Conservation (phyloP, 306 rosid genomes). For the Datisca glomerata region DNA sequence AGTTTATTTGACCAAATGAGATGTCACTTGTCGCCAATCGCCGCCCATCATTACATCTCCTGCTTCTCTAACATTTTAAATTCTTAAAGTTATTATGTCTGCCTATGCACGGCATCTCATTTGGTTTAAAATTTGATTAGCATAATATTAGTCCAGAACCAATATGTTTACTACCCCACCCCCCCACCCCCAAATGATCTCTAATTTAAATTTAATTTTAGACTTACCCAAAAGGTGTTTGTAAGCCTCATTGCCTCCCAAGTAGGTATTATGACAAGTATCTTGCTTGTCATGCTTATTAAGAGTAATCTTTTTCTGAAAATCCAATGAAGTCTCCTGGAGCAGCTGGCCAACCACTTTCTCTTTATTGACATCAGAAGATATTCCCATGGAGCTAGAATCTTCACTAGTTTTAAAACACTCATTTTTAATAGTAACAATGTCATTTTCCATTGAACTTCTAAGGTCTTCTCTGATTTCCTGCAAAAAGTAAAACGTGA, state of each 20-base stretch:
- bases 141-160: too few species aligned
- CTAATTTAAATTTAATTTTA: too few species aligned
- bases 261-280: constrained; percentile 21
- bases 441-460: constrained; percentile 77
- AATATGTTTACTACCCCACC: too few species aligned
- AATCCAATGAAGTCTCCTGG: constrained; percentile 52
- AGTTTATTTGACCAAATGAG: too few species aligned
- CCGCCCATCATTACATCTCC: too few species aligned
- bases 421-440: constrained; percentile 64
- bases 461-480: constrained; percentile 84
- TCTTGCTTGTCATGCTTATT: constrained; percentile 48
- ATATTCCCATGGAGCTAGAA: constrained; percentile 13
- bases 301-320: constrained; percentile 81
- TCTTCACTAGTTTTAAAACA: constrained; percentile 44
- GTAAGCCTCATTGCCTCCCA: constrained; percentile 41
- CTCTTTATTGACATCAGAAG: constrained; percentile 28
- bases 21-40: too few species aligned
- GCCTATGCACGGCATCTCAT: too few species aligned
- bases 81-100: too few species aligned
- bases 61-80: too few species aligned
- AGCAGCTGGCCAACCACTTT: constrained; percentile 9
- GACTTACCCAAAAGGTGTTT: constrained; percentile 50
- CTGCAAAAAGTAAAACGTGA: constrained; percentile 20
- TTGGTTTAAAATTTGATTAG: too few species aligned
- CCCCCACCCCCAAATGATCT: too few species aligned